Evolutionary conservation across 495 filamentous ascomycete genomes (phyloP).

Genomic region (Neurospora sp.): DNA sequence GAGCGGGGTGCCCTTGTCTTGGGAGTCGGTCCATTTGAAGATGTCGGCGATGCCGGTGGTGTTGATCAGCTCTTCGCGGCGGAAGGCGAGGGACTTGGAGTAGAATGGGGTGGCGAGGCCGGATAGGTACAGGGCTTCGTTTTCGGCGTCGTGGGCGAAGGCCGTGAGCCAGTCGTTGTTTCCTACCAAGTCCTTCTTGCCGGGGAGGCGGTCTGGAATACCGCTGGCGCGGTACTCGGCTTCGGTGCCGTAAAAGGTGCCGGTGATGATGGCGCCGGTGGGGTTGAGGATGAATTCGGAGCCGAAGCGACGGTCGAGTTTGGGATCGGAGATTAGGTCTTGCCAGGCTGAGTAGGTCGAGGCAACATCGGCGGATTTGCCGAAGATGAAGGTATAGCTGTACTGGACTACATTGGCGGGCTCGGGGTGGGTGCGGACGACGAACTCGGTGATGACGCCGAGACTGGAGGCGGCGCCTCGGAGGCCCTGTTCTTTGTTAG

Average conservation of each 20-base stretch:
- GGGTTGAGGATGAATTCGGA: conserved; percentile 41
- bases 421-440: conserved; percentile 48
- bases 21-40: conserved; percentile 41
- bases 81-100: conserved; percentile 45
- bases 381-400: conserved; percentile 36
- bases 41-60: conserved; percentile 28
- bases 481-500: conserved; percentile 33
- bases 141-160: conserved; percentile 39
- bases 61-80: conserved; percentile 33
- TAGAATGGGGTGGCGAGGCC: conserved; percentile 41
- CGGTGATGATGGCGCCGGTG: conserved; percentile 39
- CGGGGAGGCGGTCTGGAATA: conserved; percentile 35
- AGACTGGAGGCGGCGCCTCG: conserved; percentile 52
- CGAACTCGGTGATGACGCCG: conserved; percentile 55
- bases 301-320: conserved; percentile 44
- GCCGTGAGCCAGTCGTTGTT: conserved; percentile 48
- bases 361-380: conserved; percentile 31
- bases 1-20: conserved; percentile 35
- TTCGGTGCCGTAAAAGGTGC: conserved; percentile 42
- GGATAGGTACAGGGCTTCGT: conserved; percentile 32
- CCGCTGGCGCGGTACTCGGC: conserved; percentile 39
- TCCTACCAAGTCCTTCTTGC: conserved; percentile 23
- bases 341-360: conserved; percentile 32
- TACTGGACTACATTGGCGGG: conserved; percentile 44
- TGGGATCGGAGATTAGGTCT: conserved; percentile 37